Conservation (phyloP, 2,329 filamentous ascomycete genomes). For the Tolypocladium nubicola region DNA sequence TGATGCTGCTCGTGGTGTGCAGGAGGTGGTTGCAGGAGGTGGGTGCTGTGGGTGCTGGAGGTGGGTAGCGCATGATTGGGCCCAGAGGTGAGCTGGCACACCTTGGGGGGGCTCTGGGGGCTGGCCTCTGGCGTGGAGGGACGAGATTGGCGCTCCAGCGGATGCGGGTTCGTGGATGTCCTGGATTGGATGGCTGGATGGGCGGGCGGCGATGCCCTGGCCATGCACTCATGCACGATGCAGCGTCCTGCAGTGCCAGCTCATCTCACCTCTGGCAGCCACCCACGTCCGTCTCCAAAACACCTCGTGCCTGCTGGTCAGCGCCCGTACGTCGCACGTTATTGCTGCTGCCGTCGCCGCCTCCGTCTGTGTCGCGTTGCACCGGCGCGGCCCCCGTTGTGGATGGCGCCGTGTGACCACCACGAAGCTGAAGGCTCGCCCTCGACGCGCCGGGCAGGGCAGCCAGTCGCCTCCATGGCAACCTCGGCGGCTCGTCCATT, state of each 20-base stretch:
- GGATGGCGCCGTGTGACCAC: not conserved
- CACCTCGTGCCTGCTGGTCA: not conserved
- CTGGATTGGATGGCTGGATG: constrained; percentile 9
- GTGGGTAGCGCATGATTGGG: constrained; percentile 18
- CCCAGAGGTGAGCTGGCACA: constrained; percentile 12
- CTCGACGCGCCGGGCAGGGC: too few species aligned
- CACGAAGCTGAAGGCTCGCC: not conserved
- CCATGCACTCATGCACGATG: constrained; percentile 7
- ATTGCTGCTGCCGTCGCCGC: not conserved
- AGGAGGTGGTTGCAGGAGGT: not conserved
- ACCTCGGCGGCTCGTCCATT: not conserved
- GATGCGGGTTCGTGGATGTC: constrained; percentile 9
- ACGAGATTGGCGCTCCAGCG: constrained; percentile 12
- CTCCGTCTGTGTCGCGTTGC: not conserved
- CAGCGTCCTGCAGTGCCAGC: constrained; percentile 9
- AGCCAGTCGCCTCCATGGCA: not conserved
- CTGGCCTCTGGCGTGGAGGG: constrained; percentile 14
- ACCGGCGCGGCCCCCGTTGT: not conserved
- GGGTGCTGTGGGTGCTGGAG: not conserved
- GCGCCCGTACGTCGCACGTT: not conserved
- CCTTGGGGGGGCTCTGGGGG: not conserved
- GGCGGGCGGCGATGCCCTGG: not conserved
- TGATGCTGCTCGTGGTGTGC: not conserved
- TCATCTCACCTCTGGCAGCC: constrained; percentile 4
- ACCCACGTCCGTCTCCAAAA: not conserved